phyloP scores from a whole-genome alignment of 768 basidiomycete genomes.

The Kondoa malvinella region DNA sequence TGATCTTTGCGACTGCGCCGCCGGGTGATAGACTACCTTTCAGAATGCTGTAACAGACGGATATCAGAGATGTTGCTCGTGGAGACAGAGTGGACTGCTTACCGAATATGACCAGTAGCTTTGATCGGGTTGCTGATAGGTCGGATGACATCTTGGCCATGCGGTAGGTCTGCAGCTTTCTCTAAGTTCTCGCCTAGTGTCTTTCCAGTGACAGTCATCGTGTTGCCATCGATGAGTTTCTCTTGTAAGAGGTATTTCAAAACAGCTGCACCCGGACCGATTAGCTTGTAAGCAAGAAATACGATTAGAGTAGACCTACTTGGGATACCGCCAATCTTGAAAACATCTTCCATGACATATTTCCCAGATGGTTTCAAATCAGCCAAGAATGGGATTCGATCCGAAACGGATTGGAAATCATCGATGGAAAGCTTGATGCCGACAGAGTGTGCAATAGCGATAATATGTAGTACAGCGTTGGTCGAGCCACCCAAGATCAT shows the following conservation, averaged over 20 bases:
- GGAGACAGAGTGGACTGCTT: slow-evolving; percentile 18
- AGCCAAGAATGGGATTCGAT: slow-evolving; percentile 81
- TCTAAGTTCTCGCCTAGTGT: slow-evolving; percentile 80
- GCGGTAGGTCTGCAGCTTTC: slow-evolving; percentile 53
- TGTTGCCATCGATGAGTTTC: slow-evolving; percentile 74
- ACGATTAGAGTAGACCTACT: slow-evolving; percentile 41
- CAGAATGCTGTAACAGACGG: slow-evolving; percentile 46
- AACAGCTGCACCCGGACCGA: slow-evolving; percentile 38
- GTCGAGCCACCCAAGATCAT: slow-evolving; percentile 97
- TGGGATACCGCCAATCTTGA: slow-evolving; percentile 89
- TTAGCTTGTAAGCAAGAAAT: background rate
- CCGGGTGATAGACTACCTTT: slow-evolving; percentile 84
- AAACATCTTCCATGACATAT: slow-evolving; percentile 96
- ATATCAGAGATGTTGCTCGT: background rate
- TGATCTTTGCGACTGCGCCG: slow-evolving; percentile 91
- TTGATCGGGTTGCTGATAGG: slow-evolving; percentile 80
- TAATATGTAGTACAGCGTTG: slow-evolving; percentile 89
- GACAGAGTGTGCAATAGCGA: slow-evolving; percentile 90
- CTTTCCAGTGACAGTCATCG: slow-evolving; percentile 74
- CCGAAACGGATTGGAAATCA: slow-evolving; percentile 85
- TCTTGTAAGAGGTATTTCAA: slow-evolving; percentile 59
- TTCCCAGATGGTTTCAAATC: slow-evolving; percentile 94
- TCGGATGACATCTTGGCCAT: slow-evolving; percentile 65
- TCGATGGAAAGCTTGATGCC: slow-evolving; percentile 74
- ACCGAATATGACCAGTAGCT: slow-evolving; percentile 75